Base-by-base conservation (phyloP, 176 grass and related monocot genomes). In the Ensete ventricosum region DNA sequence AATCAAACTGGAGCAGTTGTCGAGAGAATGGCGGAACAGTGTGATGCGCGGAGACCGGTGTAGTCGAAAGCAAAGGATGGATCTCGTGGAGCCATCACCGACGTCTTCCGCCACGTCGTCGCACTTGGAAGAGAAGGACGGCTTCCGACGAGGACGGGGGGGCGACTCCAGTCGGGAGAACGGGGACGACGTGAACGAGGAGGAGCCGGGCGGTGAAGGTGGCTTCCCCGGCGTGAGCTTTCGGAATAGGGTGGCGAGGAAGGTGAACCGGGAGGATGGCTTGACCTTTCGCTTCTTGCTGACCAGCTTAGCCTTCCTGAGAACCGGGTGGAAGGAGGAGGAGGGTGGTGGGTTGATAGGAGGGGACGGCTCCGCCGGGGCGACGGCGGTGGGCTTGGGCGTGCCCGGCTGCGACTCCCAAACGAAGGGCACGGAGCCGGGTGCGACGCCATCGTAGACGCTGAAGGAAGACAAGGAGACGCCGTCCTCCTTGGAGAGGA, bases 361-460 rank as follows among this genome's bases (percentile, higher is more conserved):
- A 50, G 67, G 67, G 34, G 52, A 19, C 2, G 34, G 34, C 5
- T 13, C 8, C 26, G 78, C 71, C 4, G 6, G 34, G 29, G 75
- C 64, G 11, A 79, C 62, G 21, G 64, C 24, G 67, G 79, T 52
- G 3, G 72, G 79, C 80, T 90, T 90, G 24, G 93, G 93, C 24
- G 85, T 96, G 55, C 93, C 93, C 1, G 93, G 93, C 74, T 89
- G 73, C 11, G 90, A 81, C 90, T 96, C 93, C 93, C 93, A 96
- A 8, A 80, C 14, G 79, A 96, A 96, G n/a, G 93, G 93, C 64
- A 96, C 87, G 6, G 93, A 87, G 6, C 87, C 85, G 0, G 93
- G 85, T 55, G 80, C 87, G 9, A 87, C 83, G 72, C 90, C 82
- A 62, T 95, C 86, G 85, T 91, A 89, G 48, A 70, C 67, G n/a